Percentiles rank a stretch among this genome's conserved stretches.
Evolutionary conservation across 257 asterid species (phyloP).

Genomic region (Solanum chmielewskii): DNA sequence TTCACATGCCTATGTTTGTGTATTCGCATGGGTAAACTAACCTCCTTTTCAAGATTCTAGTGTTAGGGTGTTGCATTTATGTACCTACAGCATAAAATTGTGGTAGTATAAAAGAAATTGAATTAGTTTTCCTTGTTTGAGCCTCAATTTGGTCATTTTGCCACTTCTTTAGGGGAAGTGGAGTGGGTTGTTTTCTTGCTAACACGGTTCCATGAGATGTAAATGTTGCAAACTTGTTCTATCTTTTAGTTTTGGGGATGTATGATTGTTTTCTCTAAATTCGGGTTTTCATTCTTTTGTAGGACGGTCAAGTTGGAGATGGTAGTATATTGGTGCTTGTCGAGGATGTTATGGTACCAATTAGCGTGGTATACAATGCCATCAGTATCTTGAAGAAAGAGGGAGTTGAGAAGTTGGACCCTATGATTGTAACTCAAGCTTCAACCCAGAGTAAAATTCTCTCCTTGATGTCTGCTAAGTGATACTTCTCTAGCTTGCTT

Average conservation of each 20-base stretch:
- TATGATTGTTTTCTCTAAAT: not conserved
- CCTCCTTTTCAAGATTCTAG: not conserved
- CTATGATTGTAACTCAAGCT: constrained; percentile 61
- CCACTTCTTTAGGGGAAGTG: not conserved
- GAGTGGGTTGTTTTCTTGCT: not conserved
- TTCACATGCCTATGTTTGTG: not conserved
- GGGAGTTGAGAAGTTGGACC: constrained; percentile 38
- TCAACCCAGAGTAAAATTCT: constrained; percentile 39
- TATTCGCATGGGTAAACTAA: not conserved
- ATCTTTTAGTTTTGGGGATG: not conserved
- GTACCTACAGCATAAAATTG: not conserved
- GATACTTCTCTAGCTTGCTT: not conserved
- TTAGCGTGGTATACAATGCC: constrained; percentile 39
- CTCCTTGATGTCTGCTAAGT: not conserved
- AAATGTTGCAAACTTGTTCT: not conserved
- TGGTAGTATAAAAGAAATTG: not conserved
- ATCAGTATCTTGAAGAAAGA: constrained; percentile 41
- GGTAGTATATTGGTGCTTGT: constrained; percentile 49
- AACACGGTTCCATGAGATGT: not conserved
- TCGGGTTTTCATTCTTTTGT: not conserved
- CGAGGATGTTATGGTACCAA: constrained; percentile 36
- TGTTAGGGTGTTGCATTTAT: not conserved
- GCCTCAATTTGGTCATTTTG: not conserved
- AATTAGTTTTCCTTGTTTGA: not conserved
- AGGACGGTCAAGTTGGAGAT: constrained; percentile 33